Conservation (phyloP, 257 asterid species). For the Solanum ossicruentum region DNA sequence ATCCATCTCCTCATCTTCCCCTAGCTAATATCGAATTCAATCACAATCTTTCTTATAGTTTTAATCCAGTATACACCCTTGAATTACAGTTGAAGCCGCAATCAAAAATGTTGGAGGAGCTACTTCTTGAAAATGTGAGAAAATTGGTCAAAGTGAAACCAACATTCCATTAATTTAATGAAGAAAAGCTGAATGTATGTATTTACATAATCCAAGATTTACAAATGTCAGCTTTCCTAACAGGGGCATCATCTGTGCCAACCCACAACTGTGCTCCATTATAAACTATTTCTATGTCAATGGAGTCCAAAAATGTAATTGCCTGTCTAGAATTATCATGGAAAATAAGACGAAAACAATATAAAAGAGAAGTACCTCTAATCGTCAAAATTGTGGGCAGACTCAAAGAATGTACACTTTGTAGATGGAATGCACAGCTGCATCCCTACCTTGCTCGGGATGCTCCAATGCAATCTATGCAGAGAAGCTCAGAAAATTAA, state of each 20-base stretch:
- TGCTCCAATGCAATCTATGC: slow-evolving; percentile 9
- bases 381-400: slow-evolving; percentile 22
- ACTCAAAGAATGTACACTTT: slow-evolving; percentile 32
- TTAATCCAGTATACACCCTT: neutral
- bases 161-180: neutral
- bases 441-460: slow-evolving; percentile 1
- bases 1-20: slow-evolving; percentile 41
- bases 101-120: neutral
- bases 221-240: slow-evolving; percentile 20
- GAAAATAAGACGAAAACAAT: neutral
- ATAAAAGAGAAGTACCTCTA: neutral
- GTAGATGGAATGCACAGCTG: slow-evolving; percentile 18
- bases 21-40: neutral
- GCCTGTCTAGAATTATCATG: neutral
- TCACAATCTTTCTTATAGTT: neutral
- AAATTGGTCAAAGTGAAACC: neutral
- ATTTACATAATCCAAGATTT: slow-evolving; percentile 53
- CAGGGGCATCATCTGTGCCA: neutral
- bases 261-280: neutral
- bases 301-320: neutral
- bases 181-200: slow-evolving; percentile 24
- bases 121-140: neutral
- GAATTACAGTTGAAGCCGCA: neutral
- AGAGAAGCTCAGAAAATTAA: slow-evolving; percentile 13
- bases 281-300: neutral